Base-by-base conservation (phyloP, 352 stramenopile genomes). In the Halophytophthora batemanensis region DNA sequence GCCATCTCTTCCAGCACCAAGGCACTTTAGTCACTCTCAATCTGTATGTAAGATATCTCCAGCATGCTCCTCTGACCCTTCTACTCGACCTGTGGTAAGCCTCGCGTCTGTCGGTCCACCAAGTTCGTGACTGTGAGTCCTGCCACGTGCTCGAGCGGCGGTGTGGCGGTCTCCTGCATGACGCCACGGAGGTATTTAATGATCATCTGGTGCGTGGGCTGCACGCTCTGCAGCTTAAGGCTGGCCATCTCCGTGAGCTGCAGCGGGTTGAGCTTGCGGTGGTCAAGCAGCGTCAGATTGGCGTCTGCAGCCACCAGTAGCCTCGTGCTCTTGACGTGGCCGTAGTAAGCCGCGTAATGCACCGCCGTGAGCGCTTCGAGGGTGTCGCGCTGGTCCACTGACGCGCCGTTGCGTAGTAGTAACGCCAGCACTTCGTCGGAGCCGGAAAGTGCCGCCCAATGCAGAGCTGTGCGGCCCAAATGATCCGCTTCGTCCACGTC, bases 181-280 rank as follows among this genome's bases (percentile, higher is more conserved):
- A 77, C 66, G 21, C 81, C 75, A 34, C 82, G 79, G n/a, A 93
- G 49, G 47, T 86, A 90, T 52, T 88, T 87, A 50, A 86, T 77
- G 62, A 93, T 87, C 75, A 93, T 87, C 39, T 90, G 79, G 41
- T 93, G 82, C 17, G 77, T 86, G n/a, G 82, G 82, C 52, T 89
- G 77, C 34, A 88, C 78, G 56, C 73, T 93, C 13, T 67, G 58
- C n/a, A 88, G 53, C 50, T 82, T 84, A 28, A 92, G 74, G 41
- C 70, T 86, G 18, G 77, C 82, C 69, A 88, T 90, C 44, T 92
- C 82, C 1, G 74, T 74, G 6, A 90, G 45, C 33, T 92, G 82
- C 23, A 92, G 56, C 21, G 82, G 66, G 35, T 84, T 89, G 49
- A 90, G 62, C 48, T 77, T 85, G 31, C 79, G 66, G 11, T 76